Conservation (phyloP, 805 yeast species). For the Ogataea saltuana region DNA sequence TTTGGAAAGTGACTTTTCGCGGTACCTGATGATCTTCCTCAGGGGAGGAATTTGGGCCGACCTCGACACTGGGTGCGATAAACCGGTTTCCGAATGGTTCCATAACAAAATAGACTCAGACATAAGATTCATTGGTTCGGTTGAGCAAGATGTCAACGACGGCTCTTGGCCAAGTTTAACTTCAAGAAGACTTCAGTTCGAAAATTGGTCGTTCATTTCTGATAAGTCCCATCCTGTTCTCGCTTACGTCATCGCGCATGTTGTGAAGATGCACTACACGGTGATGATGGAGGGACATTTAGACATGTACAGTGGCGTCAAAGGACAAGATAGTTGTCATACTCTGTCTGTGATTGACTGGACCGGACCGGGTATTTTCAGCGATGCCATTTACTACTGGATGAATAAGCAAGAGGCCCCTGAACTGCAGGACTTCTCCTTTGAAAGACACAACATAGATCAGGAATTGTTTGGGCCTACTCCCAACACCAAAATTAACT, state of each 20-base stretch:
- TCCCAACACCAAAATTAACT: constrained; percentile 18
- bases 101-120: constrained; percentile 28
- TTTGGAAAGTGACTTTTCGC: constrained; percentile 82
- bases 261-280: constrained; percentile 68
- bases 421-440: constrained; percentile 14
- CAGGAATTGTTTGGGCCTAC: constrained; percentile 20
- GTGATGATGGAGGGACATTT: constrained; percentile 48
- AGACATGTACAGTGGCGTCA: constrained; percentile 17
- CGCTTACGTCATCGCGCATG: constrained; percentile 69
- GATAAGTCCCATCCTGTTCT: constrained; percentile 85
- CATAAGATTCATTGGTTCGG: constrained; percentile 79
- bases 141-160: constrained; percentile 92
- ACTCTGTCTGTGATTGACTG: constrained; percentile 80
- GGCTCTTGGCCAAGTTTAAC: constrained; percentile 86
- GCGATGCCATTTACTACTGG: constrained; percentile 57
- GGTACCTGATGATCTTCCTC: constrained; percentile 78
- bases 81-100: constrained; percentile 68
- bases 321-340: constrained; percentile 48
- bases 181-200: constrained; percentile 84
- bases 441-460: constrained; percentile 13
- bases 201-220: constrained; percentile 91
- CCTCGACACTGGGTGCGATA: constrained; percentile 72
- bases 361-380: constrained; percentile 94
- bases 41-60: constrained; percentile 90
- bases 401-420: constrained; percentile 34